Percentiles rank a stretch among this genome's conserved stretches.
phyloP scores from a whole-genome alignment of 106 monocot genomes.

The Dactylorhiza incarnata region DNA sequence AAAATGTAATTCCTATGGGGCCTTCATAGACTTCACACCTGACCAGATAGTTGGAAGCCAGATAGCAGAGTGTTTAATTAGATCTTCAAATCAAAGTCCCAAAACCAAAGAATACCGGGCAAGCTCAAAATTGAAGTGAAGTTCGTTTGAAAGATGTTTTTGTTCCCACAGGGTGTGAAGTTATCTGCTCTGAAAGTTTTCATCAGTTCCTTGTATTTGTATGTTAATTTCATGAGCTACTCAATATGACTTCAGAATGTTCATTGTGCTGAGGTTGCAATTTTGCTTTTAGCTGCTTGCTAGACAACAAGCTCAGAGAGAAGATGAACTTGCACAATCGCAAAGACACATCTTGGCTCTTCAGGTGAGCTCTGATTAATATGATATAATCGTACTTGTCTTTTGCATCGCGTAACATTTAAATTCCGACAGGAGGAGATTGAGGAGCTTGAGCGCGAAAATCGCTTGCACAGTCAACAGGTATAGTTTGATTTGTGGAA shows the following conservation, averaged over 20 bases:
- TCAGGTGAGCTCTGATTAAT: slow-evolving; percentile 41
- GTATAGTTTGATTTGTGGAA: slow-evolving; percentile 13
- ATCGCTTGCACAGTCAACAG: slow-evolving; percentile 87
- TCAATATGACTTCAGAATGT: not conserved
- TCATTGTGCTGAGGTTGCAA: slow-evolving; percentile 4
- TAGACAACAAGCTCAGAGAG: slow-evolving; percentile 96
- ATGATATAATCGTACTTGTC: not conserved
- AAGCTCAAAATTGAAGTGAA: no score
- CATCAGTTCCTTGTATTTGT: not conserved
- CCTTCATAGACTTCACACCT: no score
- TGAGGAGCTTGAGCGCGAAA: slow-evolving; percentile 96
- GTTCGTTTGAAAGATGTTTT: not conserved
- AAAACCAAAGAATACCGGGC: no score
- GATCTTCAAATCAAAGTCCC: no score
- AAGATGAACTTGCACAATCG: slow-evolving; percentile 94
- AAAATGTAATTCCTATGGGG: no score
- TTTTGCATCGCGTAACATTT: not conserved
- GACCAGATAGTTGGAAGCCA: no score
- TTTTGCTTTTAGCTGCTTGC: slow-evolving; percentile 66
- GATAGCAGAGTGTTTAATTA: no score
- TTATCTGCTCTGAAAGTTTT: not conserved
- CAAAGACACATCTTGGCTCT: slow-evolving; percentile 93
- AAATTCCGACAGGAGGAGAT: slow-evolving; percentile 70
- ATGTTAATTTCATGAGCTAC: not conserved
- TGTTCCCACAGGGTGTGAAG: not conserved